Evolutionary conservation across 1,284 basidiomycete genomes (phyloP), one percentile per base, ranked within the genome.

Genomic region (Dichomitus squalens): DNA sequence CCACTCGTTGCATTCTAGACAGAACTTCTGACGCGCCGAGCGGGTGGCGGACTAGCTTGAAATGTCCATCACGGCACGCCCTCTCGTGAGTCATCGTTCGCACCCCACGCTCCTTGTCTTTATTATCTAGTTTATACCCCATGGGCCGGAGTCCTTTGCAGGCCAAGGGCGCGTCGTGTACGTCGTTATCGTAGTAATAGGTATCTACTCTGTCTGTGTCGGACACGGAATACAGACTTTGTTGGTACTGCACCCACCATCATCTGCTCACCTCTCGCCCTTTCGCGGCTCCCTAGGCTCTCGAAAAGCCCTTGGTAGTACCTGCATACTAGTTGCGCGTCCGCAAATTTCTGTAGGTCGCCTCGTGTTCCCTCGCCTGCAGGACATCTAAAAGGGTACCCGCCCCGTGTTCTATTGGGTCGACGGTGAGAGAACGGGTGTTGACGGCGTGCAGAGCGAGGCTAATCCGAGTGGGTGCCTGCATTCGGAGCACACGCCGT

Each of bases 51-150:
- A 27, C 21, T 9, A 25, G 29, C 9, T 6, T 3, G 11, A 3
- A 21, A 44, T 44, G 9, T 23, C 41, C 21, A 12, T 11, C n/a
- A 44, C 41, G 14, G 14, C 41, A 25, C 12, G 41, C 41, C 29
- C 31, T 9, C 5, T n/a, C 47, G 34, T 18, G 49, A 27, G 49
- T 39, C 12, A 35, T 3, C 49, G 34, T 29, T 50, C 49, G 23
- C 23, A 12, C 40, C n/a, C 23, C 36, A 50, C 49, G 7, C 25
- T 50, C 49, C 14, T 50, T 50, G 18, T 50, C 14, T 36, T 50
- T 50, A 50, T 50, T 50, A 35, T 6, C 36, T 50, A 50, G 35
- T 39, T 50, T 50, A 50, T 50, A 50, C 49, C 49, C 36, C 34
- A 29, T 47, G 49, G 49, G 49, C 36, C 49, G 49, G 34, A 29